phyloP scores from a whole-genome alignment of 495 filamentous ascomycete genomes.

The Aspergillus ellipticus region DNA sequence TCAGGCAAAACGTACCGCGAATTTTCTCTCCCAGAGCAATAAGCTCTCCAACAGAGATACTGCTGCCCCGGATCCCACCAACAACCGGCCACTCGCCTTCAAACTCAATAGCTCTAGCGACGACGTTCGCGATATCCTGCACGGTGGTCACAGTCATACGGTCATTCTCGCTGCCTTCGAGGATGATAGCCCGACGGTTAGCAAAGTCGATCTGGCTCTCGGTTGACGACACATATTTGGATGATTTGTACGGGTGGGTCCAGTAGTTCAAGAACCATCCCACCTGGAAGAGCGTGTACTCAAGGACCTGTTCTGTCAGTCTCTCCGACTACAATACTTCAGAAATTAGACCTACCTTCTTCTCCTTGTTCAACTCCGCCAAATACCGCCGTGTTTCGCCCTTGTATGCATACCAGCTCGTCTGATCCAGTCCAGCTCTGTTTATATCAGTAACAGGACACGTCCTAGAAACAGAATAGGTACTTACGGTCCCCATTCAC shows the following conservation, averaged over 20 bases:
- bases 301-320: slow-evolving; percentile 35
- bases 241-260: slow-evolving; percentile 44
- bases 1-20: slow-evolving; percentile 35
- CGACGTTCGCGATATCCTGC: slow-evolving; percentile 41
- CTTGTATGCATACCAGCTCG: slow-evolving; percentile 51
- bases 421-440: slow-evolving; percentile 17
- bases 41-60: slow-evolving; percentile 37
- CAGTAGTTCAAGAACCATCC: slow-evolving; percentile 55
- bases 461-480: no score
- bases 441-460: background rate
- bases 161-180: slow-evolving; percentile 43
- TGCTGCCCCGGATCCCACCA: slow-evolving; percentile 51
- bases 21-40: slow-evolving; percentile 46
- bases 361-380: slow-evolving; percentile 45
- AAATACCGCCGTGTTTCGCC: slow-evolving; percentile 46
- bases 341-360: slow-evolving; percentile 30
- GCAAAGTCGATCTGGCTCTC: slow-evolving; percentile 44
- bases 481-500: slow-evolving; percentile 28
- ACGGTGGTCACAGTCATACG: slow-evolving; percentile 45
- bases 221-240: slow-evolving; percentile 44
- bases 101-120: slow-evolving; percentile 50
- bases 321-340: background rate
- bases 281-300: slow-evolving; percentile 56
- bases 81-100: slow-evolving; percentile 53
- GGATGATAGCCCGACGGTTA: slow-evolving; percentile 43